Evolutionary conservation across 1,284 basidiomycete genomes (phyloP).

Genomic region (Marasmius tenuissimus): DNA sequence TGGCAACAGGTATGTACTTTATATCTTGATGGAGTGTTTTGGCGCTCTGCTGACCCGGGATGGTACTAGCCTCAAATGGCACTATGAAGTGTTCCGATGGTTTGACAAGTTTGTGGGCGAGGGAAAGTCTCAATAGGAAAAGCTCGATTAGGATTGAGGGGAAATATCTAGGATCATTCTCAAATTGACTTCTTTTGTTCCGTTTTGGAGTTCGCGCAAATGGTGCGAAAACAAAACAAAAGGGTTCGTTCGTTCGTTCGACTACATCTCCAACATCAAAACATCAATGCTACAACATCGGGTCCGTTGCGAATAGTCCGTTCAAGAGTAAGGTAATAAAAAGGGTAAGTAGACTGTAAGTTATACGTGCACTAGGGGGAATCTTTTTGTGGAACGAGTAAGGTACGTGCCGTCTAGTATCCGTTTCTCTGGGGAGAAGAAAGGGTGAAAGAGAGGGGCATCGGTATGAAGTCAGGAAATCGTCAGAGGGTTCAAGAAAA

Average conservation of each 20-base stretch:
- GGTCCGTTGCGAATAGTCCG: too few species aligned
- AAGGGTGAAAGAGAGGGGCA: neutral
- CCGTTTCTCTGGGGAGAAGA: neutral
- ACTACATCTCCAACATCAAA: too few species aligned
- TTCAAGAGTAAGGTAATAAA: too few species aligned
- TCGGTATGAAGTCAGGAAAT: neutral
- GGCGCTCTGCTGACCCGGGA: neutral
- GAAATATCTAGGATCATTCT: too few species aligned
- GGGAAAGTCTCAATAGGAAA: neutral
- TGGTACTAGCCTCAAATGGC: slow-evolving; percentile 71
- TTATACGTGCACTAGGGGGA: neutral
- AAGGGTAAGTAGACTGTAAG: too few species aligned
- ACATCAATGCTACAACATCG: too few species aligned
- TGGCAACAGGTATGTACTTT: slow-evolving; percentile 58
- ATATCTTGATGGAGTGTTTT: neutral
- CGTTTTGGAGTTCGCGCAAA: too few species aligned
- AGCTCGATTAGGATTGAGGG: neutral
- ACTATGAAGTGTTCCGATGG: slow-evolving; percentile 88
- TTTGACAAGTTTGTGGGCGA: slow-evolving; percentile 44
- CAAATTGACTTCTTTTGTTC: too few species aligned
- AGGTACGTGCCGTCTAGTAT: neutral
- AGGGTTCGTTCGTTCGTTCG: too few species aligned
- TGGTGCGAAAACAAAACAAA: too few species aligned
- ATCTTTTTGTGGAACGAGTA: neutral
- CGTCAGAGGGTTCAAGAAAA: too few species aligned